Evolutionary conservation across 176 grass and related monocot genomes (phyloP).

Genomic region (Triticum dicoccoides): DNA sequence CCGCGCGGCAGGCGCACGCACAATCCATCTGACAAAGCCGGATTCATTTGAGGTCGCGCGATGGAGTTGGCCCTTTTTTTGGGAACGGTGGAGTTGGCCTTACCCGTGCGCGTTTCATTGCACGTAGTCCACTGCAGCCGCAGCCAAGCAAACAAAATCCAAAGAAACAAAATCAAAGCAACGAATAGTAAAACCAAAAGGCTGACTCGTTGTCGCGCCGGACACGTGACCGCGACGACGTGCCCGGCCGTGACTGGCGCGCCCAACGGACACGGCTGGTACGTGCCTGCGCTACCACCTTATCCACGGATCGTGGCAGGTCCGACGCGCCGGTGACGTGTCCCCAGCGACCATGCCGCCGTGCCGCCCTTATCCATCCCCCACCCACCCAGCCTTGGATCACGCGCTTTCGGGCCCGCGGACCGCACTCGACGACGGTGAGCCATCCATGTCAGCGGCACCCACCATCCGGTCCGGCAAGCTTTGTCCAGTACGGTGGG

Average conservation of each 20-base stretch:
- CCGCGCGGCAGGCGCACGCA: too few species aligned
- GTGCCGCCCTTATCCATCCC: background rate
- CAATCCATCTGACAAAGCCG: too few species aligned
- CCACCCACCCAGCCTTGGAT: background rate
- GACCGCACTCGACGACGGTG: background rate
- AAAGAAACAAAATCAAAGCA: too few species aligned
- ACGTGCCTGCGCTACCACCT: background rate
- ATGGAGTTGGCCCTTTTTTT: too few species aligned
- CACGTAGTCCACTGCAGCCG: too few species aligned
- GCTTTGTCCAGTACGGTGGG: background rate
- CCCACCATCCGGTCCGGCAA: background rate
- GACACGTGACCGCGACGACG: slow-evolving; percentile 1
- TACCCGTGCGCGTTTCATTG: too few species aligned
- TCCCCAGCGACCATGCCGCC: background rate
- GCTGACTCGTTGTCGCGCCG: background rate
- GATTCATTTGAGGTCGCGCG: too few species aligned
- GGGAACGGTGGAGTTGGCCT: too few species aligned
- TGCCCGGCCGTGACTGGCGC: background rate
- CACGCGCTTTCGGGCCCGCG: background rate
- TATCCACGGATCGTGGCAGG: background rate
- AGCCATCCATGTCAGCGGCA: background rate
- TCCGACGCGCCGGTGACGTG: background rate
- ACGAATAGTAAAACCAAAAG: background rate
- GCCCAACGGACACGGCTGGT: background rate
- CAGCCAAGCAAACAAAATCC: too few species aligned